Evolutionary conservation across 2,329 filamentous ascomycete genomes (phyloP).

Genomic region (Colletotrichum sp.): DNA sequence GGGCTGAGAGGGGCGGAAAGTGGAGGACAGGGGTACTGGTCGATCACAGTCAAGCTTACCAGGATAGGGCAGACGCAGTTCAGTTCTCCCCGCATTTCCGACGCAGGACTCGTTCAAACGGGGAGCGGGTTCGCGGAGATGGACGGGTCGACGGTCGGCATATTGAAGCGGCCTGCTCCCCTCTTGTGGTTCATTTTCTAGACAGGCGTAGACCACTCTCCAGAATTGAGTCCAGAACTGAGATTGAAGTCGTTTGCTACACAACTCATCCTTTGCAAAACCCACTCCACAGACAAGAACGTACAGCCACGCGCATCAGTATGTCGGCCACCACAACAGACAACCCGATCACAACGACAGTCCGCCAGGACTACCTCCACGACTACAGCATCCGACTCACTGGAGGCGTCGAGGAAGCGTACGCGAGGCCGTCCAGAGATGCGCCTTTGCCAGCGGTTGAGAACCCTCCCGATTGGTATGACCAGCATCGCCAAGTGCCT

Average conservation of each 20-base stretch:
- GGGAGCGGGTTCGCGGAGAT: neutral
- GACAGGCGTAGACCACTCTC: neutral
- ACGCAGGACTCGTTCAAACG: neutral
- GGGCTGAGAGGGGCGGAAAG: constrained; percentile 6
- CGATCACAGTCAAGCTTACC: neutral
- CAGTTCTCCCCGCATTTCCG: constrained; percentile 3
- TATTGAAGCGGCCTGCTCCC: constrained; percentile 6
- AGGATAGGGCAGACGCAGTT: neutral
- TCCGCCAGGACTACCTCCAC: constrained; percentile 9
- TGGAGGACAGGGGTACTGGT: constrained; percentile 4
- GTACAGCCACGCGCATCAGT: neutral
- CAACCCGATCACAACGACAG: neutral
- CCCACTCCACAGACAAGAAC: neutral
- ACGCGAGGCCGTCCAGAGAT: constrained; percentile 4
- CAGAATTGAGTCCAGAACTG: neutral
- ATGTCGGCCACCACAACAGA: constrained; percentile 15
- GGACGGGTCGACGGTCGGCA: constrained; percentile 6
- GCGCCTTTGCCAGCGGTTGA: neutral
- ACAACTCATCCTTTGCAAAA: neutral
- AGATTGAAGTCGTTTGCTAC: neutral
- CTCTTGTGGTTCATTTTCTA: neutral
- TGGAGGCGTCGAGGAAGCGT: constrained; percentile 11
- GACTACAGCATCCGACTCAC: constrained; percentile 19
- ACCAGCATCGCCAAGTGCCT: constrained; percentile 26
- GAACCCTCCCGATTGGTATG: constrained; percentile 25